Evolutionary conservation across 805 yeast species (phyloP).

Genomic region (Cephaloascus albidus): DNA sequence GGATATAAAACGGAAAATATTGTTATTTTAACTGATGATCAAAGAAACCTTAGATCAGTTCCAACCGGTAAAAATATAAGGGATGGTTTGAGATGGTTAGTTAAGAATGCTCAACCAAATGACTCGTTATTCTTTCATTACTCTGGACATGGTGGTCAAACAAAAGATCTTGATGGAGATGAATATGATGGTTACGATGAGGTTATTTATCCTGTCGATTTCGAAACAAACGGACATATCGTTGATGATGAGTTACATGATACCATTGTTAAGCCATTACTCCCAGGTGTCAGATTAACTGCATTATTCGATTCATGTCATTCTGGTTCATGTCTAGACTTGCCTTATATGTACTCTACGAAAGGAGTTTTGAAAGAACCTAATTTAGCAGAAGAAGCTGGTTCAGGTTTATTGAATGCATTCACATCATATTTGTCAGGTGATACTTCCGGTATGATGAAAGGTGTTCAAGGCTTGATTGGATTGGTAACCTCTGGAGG

Average conservation of each 20-base stretch:
- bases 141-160: slow-evolving; percentile 83
- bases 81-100: slow-evolving; percentile 78
- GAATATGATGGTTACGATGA: slow-evolving; percentile 71
- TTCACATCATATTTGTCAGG: slow-evolving; percentile 53
- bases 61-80: slow-evolving; percentile 68
- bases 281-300: slow-evolving; percentile 67
- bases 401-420: slow-evolving; percentile 53
- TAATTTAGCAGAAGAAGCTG: slow-evolving; percentile 66
- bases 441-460: slow-evolving; percentile 34
- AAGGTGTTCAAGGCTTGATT: slow-evolving; percentile 29
- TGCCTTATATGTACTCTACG: slow-evolving; percentile 75
- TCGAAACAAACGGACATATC: slow-evolving; percentile 54
- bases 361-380: slow-evolving; percentile 81
- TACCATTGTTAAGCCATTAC: slow-evolving; percentile 59
- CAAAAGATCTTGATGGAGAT: slow-evolving; percentile 60
- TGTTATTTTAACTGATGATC: slow-evolving; percentile 53
- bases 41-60: slow-evolving; percentile 31
- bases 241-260: slow-evolving; percentile 71
- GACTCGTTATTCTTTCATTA: slow-evolving; percentile 77
- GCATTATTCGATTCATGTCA: slow-evolving; percentile 83
- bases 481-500: slow-evolving; percentile 30
- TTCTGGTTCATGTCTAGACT: slow-evolving; percentile 73
- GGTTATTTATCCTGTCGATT: slow-evolving; percentile 67
- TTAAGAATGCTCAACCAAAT: slow-evolving; percentile 60
- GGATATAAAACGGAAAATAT: slow-evolving; percentile 49